Conservation (phyloP, 1,284 basidiomycete genomes). For the Agroathelia rolfsii region DNA sequence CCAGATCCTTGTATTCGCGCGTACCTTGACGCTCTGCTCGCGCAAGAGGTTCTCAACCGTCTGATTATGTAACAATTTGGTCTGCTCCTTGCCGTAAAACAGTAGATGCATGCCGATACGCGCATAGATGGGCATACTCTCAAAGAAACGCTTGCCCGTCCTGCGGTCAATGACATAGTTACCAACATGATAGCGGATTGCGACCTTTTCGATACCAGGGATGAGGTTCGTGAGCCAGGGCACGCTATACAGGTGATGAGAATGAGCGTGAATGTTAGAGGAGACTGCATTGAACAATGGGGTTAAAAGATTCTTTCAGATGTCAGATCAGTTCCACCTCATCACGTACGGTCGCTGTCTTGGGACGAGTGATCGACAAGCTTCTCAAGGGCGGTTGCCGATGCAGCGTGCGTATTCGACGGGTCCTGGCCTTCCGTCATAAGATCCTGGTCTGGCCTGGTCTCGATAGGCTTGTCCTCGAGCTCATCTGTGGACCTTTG, state of each 20-base stretch:
- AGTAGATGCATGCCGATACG: slow-evolving; percentile 69
- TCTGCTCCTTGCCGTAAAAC: slow-evolving; percentile 51
- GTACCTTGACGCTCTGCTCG: slow-evolving; percentile 55
- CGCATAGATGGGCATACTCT: slow-evolving; percentile 75
- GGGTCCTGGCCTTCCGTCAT: slow-evolving; percentile 15
- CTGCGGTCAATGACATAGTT: slow-evolving; percentile 58
- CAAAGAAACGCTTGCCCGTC: slow-evolving; percentile 57
- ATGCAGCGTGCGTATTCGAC: no score
- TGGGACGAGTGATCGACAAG: slow-evolving; percentile 33
- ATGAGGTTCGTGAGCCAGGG: slow-evolving; percentile 36
- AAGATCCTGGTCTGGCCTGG: slow-evolving; percentile 17
- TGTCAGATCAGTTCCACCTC: neutral
- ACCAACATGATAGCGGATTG: slow-evolving; percentile 44
- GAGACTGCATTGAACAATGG: no score
- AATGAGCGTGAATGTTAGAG: slow-evolving; percentile 32
- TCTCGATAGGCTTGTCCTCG: slow-evolving; percentile 19
- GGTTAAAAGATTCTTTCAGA: neutral
- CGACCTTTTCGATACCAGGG: slow-evolving; percentile 45
- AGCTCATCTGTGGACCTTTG: slow-evolving; percentile 35
- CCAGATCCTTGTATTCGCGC: slow-evolving; percentile 10
- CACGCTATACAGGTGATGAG: slow-evolving; percentile 19
- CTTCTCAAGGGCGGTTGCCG: slow-evolving; percentile 23
- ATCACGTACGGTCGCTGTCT: slow-evolving; percentile 20
- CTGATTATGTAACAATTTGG: slow-evolving; percentile 43
- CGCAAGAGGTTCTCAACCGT: slow-evolving; percentile 50